phyloP scores from a whole-genome alignment of 192 early-diverging fungal species.

The Coemansia sp. region DNA sequence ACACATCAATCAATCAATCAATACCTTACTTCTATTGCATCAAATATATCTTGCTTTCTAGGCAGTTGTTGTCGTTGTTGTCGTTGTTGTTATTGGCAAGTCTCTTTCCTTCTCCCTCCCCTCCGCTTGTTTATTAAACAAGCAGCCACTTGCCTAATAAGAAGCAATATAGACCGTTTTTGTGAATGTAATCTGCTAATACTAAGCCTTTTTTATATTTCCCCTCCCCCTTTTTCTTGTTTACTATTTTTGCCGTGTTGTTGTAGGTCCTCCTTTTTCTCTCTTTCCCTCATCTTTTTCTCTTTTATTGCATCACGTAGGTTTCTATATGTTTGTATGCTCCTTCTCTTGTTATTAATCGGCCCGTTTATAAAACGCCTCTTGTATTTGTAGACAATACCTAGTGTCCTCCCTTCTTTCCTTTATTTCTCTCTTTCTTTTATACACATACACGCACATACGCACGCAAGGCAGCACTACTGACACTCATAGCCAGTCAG shows the following conservation, averaged over 20 bases:
- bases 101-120: conserved; percentile 8
- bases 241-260: conserved; percentile 19
- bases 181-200: background rate
- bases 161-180: background rate
- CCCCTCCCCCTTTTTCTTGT: background rate
- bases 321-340: background rate
- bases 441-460: conserved; percentile 1
- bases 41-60: too few species aligned
- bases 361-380: conserved; percentile 1
- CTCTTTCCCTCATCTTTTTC: background rate
- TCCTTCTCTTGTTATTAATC: background rate
- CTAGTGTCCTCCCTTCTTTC: background rate
- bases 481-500: too few species aligned
- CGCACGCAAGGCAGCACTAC: background rate
- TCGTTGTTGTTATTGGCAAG: background rate
- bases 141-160: conserved; percentile 5
- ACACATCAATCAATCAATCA: background rate
- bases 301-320: background rate
- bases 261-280: conserved; percentile 8
- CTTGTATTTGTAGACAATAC: conserved; percentile 12
- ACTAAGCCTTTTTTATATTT: background rate
- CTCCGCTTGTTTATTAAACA: background rate
- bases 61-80: too few species aligned
- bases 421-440: background rate
- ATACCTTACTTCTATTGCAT: background rate